Conservation (phyloP, 129 eudicot species). For the Arctium minus region DNA sequence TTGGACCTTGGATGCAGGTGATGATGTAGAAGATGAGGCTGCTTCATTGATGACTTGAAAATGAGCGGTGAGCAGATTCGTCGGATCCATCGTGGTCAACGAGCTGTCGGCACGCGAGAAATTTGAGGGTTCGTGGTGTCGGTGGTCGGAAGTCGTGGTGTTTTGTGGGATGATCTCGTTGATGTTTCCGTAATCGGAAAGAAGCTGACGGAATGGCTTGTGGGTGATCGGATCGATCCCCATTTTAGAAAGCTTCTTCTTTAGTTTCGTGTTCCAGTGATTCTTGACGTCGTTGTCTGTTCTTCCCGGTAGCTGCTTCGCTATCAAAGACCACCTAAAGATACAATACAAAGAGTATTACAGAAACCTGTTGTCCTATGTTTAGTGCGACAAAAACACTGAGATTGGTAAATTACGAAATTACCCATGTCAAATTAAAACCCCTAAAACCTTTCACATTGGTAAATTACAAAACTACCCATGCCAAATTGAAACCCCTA, state of each 20-base stretch:
- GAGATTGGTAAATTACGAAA: background rate
- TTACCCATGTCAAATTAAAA: background rate
- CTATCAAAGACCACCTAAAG: slow-evolving; percentile 89
- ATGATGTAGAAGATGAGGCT: slow-evolving; percentile 50
- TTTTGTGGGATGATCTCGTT: slow-evolving; percentile 37
- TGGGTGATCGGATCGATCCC: slow-evolving; percentile 95
- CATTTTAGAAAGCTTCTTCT: slow-evolving; percentile 81
- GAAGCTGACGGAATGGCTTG: slow-evolving; percentile 72
- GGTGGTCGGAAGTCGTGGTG: slow-evolving; percentile 11
- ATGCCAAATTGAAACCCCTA: too few relatives aligned
- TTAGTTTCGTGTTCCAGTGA: slow-evolving; percentile 96
- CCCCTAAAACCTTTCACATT: background rate
- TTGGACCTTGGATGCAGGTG: slow-evolving; percentile 36
- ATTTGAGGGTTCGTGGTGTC: slow-evolving; percentile 21
- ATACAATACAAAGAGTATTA: background rate
- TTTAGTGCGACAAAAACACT: background rate
- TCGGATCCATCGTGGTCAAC: slow-evolving; percentile 16
- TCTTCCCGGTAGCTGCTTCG: slow-evolving; percentile 78
- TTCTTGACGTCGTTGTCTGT: slow-evolving; percentile 97
- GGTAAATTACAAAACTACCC: background rate
- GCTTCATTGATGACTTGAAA: slow-evolving; percentile 38
- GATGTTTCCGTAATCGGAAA: slow-evolving; percentile 67
- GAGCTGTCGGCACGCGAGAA: slow-evolving; percentile 27
- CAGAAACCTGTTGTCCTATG: background rate
- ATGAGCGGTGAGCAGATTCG: slow-evolving; percentile 25